Conservation (phyloP, 352 stramenopile species). For the Pythium periplocum region DNA sequence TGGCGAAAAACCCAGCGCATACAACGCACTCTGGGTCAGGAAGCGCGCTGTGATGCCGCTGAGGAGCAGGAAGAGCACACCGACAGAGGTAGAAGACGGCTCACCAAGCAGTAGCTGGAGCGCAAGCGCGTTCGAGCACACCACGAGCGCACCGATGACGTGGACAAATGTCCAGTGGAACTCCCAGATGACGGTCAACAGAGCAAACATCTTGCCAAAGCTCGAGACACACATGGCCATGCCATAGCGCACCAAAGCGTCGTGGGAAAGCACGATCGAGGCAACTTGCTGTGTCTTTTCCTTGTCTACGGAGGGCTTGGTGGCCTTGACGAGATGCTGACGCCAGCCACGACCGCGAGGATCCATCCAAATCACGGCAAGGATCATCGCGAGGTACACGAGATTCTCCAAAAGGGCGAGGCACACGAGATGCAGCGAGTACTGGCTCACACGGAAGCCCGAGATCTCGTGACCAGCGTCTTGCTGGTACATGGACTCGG, state of each 20-base stretch:
- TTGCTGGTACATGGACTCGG: constrained; percentile 54
- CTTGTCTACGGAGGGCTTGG: background rate
- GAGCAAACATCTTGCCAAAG: constrained; percentile 81
- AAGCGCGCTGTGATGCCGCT: constrained; percentile 33
- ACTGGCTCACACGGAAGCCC: constrained; percentile 60
- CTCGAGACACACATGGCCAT: constrained; percentile 75
- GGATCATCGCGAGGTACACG: constrained; percentile 46
- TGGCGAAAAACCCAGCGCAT: constrained; percentile 61
- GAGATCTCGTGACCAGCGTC: constrained; percentile 26
- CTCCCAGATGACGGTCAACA: constrained; percentile 84
- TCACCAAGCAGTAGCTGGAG: constrained; percentile 65
- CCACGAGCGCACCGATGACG: constrained; percentile 69
- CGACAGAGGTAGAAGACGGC: constrained; percentile 16
- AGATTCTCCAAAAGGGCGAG: constrained; percentile 70
- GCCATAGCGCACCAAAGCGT: constrained; percentile 30
- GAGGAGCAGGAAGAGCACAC: constrained; percentile 27
- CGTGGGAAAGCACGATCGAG: background rate
- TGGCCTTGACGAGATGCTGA: constrained; percentile 15
- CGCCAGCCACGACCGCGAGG: constrained; percentile 49
- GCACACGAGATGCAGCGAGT: constrained; percentile 72
- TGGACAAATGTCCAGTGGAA: constrained; percentile 83
- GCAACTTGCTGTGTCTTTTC: too few relatives aligned
- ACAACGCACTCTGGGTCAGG: constrained; percentile 48
- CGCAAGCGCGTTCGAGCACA: constrained; percentile 68
- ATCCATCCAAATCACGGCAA: constrained; percentile 44